Evolutionary conservation across 257 asterid species (phyloP).

Genomic region (Fraxinus americana): DNA sequence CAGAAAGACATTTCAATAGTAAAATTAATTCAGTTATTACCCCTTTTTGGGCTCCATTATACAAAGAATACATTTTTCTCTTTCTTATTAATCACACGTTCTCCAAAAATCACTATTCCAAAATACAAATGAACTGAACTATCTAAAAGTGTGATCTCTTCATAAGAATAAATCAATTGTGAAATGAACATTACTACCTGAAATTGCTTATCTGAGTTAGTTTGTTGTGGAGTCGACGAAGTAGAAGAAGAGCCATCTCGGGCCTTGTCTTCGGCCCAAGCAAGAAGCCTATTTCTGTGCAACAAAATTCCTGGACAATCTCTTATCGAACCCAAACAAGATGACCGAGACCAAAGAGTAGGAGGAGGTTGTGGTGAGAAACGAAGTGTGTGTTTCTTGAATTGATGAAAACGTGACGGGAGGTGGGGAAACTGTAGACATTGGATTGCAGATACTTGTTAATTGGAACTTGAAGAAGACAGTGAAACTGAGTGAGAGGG

Average conservation of each 20-base stretch:
- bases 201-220: conserved; percentile 36
- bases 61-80: too few relatives aligned
- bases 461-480: conserved; percentile 21
- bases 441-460: conserved; percentile 18
- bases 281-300: conserved; percentile 54
- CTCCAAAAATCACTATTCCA: too few relatives aligned
- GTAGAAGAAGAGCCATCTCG: conserved; percentile 43
- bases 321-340: conserved; percentile 29
- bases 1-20: background rate
- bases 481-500: conserved; percentile 1
- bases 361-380: conserved; percentile 21
- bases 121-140: background rate
- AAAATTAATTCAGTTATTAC: background rate
- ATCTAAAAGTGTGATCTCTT: background rate
- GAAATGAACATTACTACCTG: conserved; percentile 37
- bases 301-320: conserved; percentile 34
- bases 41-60: too few relatives aligned
- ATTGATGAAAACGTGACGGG: conserved; percentile 32
- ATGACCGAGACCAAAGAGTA: conserved; percentile 26
- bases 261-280: conserved; percentile 74
- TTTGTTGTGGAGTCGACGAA: conserved; percentile 47
- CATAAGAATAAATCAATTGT: background rate
- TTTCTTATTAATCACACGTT: background rate
- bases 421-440: conserved; percentile 47
- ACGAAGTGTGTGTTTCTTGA: conserved; percentile 27